Conservation (phyloP, 768 basidiomycete species). For the Pholiota microspora region DNA sequence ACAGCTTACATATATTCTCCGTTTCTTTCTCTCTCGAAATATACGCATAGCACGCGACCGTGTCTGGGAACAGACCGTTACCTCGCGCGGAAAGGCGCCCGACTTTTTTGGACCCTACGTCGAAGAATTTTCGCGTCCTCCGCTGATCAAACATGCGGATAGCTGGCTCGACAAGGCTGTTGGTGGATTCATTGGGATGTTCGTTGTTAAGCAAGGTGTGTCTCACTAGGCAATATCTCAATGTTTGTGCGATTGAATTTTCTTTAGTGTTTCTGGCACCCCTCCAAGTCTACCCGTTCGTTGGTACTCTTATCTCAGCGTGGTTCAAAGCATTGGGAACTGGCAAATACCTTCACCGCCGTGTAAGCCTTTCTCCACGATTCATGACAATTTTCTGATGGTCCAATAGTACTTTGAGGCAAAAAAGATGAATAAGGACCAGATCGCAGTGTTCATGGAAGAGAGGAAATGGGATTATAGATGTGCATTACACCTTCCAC, state of each 20-base stretch:
- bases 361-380: constrained; percentile 42
- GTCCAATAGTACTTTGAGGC: constrained; percentile 69
- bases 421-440: constrained; percentile 75
- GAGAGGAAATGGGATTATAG: constrained; percentile 88
- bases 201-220: constrained; percentile 47
- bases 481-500: constrained; percentile 35
- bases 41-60: constrained; percentile 75
- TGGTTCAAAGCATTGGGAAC: constrained; percentile 69
- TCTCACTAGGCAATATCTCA: background rate
- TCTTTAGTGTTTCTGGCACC: constrained; percentile 56
- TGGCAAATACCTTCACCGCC: constrained; percentile 63
- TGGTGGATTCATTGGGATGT: constrained; percentile 36
- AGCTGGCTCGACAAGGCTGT: constrained; percentile 31
- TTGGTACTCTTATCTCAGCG: constrained; percentile 61
- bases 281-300: constrained; percentile 64
- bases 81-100: constrained; percentile 75
- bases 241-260: background rate
- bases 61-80: constrained; percentile 80
- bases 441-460: constrained; percentile 76
- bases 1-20: constrained; percentile 73
- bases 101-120: constrained; percentile 86
- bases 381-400: background rate
- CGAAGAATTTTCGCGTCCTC: constrained; percentile 76
- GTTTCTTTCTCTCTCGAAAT: constrained; percentile 83
- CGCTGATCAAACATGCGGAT: constrained; percentile 30